These are phyloP conservation scores for Primulina huaijiensis DNA, from an alignment of 257 asterid genomes.

Conservation along the genomic window DNA sequence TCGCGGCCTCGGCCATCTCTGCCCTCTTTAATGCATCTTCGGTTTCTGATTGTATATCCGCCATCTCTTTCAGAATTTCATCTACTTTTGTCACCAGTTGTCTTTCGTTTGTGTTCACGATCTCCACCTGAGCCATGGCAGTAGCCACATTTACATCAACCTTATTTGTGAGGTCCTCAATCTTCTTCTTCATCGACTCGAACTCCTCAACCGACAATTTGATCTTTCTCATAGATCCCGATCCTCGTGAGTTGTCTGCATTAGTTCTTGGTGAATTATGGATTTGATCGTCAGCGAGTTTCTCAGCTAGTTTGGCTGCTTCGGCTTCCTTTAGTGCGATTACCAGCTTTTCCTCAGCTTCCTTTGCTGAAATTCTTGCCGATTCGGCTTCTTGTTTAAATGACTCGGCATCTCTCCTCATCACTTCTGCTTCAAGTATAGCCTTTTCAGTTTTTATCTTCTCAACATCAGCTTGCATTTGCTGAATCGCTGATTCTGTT, in stretches of 20 bases:
- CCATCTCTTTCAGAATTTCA: slow-evolving; percentile 39
- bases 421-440: slow-evolving; percentile 40
- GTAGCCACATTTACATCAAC: slow-evolving; percentile 58
- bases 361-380: slow-evolving; percentile 34
- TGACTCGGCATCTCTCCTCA: slow-evolving; percentile 29
- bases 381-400: slow-evolving; percentile 51
- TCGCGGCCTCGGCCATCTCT: slow-evolving; percentile 70
- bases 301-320: slow-evolving; percentile 57
- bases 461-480: slow-evolving; percentile 44
- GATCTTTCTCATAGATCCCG: slow-evolving; percentile 34
- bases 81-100: slow-evolving; percentile 38
- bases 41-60: slow-evolving; percentile 43
- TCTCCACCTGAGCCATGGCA: slow-evolving; percentile 48
- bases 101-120: slow-evolving; percentile 38
- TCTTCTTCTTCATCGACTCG: slow-evolving; percentile 41
- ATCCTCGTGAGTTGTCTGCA: slow-evolving; percentile 15
- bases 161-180: slow-evolving; percentile 31
- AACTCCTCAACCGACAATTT: slow-evolving; percentile 46
- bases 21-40: slow-evolving; percentile 58
- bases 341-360: slow-evolving; percentile 52
- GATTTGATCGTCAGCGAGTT: slow-evolving; percentile 41
- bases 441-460: slow-evolving; percentile 39
- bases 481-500: slow-evolving; percentile 38
- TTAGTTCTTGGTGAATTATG: slow-evolving; percentile 28
- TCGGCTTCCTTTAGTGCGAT: slow-evolving; percentile 43